A percentile compares a stretch with the other conserved stretches of the same genome.
These are phyloP conservation scores for Mycena floridula DNA, from an alignment of 768 basidiomycete genomes.

Conservation along the genomic window DNA sequence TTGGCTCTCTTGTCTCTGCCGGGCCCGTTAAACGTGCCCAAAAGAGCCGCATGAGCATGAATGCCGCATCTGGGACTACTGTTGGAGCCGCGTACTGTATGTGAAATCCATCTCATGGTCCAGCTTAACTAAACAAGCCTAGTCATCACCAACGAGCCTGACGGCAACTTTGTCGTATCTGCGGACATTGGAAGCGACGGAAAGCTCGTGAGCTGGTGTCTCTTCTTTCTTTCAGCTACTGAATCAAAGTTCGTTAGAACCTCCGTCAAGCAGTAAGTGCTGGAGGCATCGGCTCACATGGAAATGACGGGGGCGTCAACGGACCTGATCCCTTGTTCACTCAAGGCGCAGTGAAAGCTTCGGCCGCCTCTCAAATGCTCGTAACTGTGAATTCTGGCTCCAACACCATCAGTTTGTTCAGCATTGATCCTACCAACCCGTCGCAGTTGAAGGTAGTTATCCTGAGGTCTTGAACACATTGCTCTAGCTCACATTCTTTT, in stretches of 20 bases:
- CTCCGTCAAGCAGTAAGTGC: slow-evolving; percentile 10
- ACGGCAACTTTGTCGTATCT: slow-evolving; percentile 25
- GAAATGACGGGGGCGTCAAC: slow-evolving; percentile 8
- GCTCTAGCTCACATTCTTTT: no score
- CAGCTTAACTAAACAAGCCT: no score
- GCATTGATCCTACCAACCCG: slow-evolving; percentile 26
- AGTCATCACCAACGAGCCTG: slow-evolving; percentile 29
- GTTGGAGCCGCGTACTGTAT: no score
- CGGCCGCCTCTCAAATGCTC: slow-evolving; percentile 8
- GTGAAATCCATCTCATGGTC: no score
- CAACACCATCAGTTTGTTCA: slow-evolving; percentile 29
- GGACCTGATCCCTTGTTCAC: slow-evolving; percentile 21
- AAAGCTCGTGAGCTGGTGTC: slow-evolving; percentile 14
- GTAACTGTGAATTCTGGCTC: slow-evolving; percentile 27
- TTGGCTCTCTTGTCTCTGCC: no score
- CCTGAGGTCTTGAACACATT: no score
- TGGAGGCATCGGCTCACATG: slow-evolving; percentile 17
- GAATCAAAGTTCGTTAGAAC: slow-evolving; percentile 4
- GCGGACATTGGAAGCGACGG: slow-evolving; percentile 25
- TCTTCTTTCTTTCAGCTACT: not conserved
- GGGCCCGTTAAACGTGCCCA: no score
- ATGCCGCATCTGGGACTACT: no score
- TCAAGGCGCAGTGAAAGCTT: slow-evolving; percentile 18
- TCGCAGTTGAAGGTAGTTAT: slow-evolving; percentile 17
- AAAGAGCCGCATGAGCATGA: no score